A percentile compares a stretch with the other conserved stretches of the same genome.
Conservation (phyloP, 768 basidiomycete genomes). For the Leccinum variicolor region DNA sequence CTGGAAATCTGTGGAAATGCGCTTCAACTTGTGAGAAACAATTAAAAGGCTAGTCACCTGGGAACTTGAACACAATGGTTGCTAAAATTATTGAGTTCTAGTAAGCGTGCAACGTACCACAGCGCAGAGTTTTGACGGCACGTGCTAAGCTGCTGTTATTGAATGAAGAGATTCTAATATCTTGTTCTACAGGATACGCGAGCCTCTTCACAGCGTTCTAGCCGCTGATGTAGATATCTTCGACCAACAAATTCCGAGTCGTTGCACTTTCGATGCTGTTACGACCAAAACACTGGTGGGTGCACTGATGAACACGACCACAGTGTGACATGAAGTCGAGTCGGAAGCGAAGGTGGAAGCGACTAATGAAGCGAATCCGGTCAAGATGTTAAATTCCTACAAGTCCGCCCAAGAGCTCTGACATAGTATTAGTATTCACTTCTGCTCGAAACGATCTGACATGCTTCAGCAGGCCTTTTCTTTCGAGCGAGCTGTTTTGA, state of each 20-base stretch:
- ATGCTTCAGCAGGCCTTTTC: conserved; percentile 11
- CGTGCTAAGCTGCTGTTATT: not conserved
- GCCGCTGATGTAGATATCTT: not conserved
- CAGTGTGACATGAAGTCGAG: too few species aligned
- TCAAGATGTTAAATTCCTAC: not conserved
- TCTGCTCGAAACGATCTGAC: conserved; percentile 1
- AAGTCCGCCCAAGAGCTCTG: not conserved
- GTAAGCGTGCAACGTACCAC: not conserved
- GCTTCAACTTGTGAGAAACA: conserved; percentile 17
- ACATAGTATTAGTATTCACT: not conserved
- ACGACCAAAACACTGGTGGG: too few species aligned
- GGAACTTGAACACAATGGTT: conserved; percentile 10
- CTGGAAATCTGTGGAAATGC: conserved; percentile 2
- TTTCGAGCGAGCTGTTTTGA: conserved; percentile 16
- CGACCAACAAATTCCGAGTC: not conserved
- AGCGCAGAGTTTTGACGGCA: conserved; percentile 3
- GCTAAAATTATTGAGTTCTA: not conserved
- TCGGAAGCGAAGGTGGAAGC: too few species aligned
- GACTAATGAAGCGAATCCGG: too few species aligned
- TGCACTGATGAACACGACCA: too few species aligned
- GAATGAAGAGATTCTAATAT: not conserved
- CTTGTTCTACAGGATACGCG: not conserved
- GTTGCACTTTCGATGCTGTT: not conserved
- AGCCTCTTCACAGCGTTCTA: not conserved
- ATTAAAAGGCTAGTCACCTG: not conserved